phyloP scores from a whole-genome alignment of 164 flowering plant species.

The Paratinospora sagittata region DNA sequence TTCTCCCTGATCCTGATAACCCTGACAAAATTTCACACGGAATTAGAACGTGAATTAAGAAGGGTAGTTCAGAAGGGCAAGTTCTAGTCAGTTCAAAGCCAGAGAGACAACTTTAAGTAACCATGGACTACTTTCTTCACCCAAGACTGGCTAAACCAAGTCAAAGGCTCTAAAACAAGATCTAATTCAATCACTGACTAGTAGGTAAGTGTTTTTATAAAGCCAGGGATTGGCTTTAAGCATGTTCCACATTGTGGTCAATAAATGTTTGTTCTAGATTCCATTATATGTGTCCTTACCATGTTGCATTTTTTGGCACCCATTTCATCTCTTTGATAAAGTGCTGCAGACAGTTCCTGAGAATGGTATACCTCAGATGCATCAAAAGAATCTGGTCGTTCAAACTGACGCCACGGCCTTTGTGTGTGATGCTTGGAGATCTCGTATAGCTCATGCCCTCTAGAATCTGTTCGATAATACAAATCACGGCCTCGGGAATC shows the following conservation, averaged over 20 bases:
- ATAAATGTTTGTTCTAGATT: neutral
- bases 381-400: conserved; percentile 79
- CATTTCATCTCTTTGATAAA: conserved; percentile 50
- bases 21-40: neutral
- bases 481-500: conserved; percentile 31
- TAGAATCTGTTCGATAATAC: neutral
- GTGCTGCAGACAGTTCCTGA: conserved; percentile 60
- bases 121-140: neutral
- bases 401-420: conserved; percentile 62
- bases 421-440: conserved; percentile 34
- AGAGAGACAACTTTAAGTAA: neutral
- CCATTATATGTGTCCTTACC: conserved; percentile 40
- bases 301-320: conserved; percentile 37
- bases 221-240: neutral
- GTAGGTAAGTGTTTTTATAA: neutral
- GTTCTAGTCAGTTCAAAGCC: neutral
- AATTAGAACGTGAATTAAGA: neutral
- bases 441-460: conserved; percentile 37
- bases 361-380: conserved; percentile 74
- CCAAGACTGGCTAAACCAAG: too few species aligned
- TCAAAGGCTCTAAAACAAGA: neutral
- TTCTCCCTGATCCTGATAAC: conserved; percentile 51
- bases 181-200: neutral
- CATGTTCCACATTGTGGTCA: neutral
- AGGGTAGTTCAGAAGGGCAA: too few species aligned